Evolutionary conservation across 352 stramenopile species (phyloP).

Genomic region (Phytopythium cucurbitacearum): DNA sequence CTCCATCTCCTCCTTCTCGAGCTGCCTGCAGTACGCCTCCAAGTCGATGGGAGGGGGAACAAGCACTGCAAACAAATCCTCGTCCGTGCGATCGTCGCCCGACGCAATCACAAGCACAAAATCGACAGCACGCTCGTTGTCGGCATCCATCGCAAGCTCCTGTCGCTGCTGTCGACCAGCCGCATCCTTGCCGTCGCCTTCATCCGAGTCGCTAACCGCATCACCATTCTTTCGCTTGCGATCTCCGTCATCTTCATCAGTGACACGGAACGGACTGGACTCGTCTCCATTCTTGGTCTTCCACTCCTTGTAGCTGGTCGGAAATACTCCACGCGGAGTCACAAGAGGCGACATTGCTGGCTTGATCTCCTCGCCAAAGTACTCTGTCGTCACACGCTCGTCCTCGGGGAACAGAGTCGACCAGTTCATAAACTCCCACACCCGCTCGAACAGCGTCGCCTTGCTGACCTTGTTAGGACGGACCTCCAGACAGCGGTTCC

Average conservation of each 20-base stretch:
- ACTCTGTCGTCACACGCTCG: slow-evolving; percentile 52
- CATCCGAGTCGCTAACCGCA: slow-evolving; percentile 9
- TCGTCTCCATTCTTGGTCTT: slow-evolving; percentile 8
- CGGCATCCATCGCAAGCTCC: slow-evolving; percentile 10
- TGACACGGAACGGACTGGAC: neutral
- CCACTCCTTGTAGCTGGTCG: slow-evolving; percentile 12
- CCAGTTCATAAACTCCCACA: slow-evolving; percentile 87
- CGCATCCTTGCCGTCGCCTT: slow-evolving; percentile 7
- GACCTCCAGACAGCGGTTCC: slow-evolving; percentile 73
- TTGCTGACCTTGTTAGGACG: slow-evolving; percentile 81
- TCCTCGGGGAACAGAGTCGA: slow-evolving; percentile 60
- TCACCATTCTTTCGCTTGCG: neutral
- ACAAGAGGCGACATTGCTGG: slow-evolving; percentile 38
- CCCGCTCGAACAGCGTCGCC: slow-evolving; percentile 68
- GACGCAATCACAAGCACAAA: slow-evolving; percentile 85
- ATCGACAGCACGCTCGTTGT: slow-evolving; percentile 49
- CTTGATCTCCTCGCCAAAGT: slow-evolving; percentile 62
- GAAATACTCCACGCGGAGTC: slow-evolving; percentile 28
- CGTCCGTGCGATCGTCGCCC: slow-evolving; percentile 75
- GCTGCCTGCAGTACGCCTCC: slow-evolving; percentile 69
- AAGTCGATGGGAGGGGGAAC: slow-evolving; percentile 80
- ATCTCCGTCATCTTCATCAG: slow-evolving; percentile 4
- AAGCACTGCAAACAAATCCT: slow-evolving; percentile 78
- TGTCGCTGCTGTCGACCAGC: neutral
- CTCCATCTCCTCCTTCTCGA: slow-evolving; percentile 64